Conservation (phyloP, 192 early-diverging fungal genomes). For the Chytriomyces hyalinus region DNA sequence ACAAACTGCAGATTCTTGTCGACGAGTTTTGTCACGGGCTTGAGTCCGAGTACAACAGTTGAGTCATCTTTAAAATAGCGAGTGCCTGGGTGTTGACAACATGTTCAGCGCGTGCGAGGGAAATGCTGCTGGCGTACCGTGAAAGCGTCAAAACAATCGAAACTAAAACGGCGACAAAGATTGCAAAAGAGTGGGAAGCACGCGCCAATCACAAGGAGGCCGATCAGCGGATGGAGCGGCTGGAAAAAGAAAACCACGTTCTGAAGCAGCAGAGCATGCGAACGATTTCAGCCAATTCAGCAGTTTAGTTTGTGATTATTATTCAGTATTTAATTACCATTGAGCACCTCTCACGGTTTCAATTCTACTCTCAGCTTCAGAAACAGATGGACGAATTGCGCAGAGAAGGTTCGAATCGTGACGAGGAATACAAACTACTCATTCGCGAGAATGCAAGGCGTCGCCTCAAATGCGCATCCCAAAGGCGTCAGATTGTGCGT, state of each 20-base stretch:
- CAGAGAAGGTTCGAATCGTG: constrained; percentile 24
- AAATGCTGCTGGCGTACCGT: constrained; percentile 37
- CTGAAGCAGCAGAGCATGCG: constrained; percentile 41
- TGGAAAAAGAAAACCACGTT: constrained; percentile 40
- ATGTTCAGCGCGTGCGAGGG: constrained; percentile 27
- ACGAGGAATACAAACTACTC: constrained; percentile 38
- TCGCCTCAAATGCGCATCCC: constrained; percentile 30
- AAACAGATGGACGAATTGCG: constrained; percentile 34
- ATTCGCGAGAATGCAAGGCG: constrained; percentile 43
- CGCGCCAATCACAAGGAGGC: constrained; percentile 38
- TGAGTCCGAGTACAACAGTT: constrained; percentile 27
- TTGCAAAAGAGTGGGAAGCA: constrained; percentile 46
- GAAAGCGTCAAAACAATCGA: constrained; percentile 35
- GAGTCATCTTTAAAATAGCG: background rate
- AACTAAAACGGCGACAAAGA: constrained; percentile 28
- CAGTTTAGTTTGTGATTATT: constrained; percentile 15
- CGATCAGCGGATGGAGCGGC: constrained; percentile 34
- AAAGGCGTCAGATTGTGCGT: constrained; percentile 16
- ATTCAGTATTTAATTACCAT: background rate
- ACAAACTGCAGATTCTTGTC: constrained; percentile 30
- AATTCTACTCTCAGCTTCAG: constrained; percentile 32
- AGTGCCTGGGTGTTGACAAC: background rate
- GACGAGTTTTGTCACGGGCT: constrained; percentile 42
- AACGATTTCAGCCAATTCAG: constrained; percentile 34
- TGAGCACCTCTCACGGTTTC: background rate